These are phyloP conservation scores for Chytriomyces hyalinus DNA, from an alignment of 192 early-diverging fungal genomes.

Conservation along the genomic window DNA sequence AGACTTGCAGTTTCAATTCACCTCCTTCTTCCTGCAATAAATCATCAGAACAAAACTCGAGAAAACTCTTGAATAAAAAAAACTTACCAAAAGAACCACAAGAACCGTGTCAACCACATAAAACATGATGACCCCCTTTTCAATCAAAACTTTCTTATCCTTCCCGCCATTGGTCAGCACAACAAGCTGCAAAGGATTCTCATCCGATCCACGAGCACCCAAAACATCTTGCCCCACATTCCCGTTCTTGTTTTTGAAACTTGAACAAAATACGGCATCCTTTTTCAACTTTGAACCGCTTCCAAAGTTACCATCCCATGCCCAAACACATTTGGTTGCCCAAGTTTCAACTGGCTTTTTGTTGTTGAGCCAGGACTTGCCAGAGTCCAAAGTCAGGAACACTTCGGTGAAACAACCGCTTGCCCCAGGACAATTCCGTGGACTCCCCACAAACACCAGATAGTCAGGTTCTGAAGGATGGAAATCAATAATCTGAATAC, in stretches of 20 bases:
- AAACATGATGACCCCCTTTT: constrained; percentile 75
- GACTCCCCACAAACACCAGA: constrained; percentile 80
- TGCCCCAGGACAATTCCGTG: constrained; percentile 39
- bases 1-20: constrained; percentile 71
- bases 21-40: constrained; percentile 40
- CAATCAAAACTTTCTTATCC: constrained; percentile 57
- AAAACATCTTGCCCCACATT: constrained; percentile 63
- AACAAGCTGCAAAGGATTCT: constrained; percentile 75
- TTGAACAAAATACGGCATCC: constrained; percentile 77
- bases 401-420: constrained; percentile 72
- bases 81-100: constrained; percentile 71
- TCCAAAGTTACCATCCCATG: constrained; percentile 36
- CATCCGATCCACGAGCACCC: constrained; percentile 41
- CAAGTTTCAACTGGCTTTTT: constrained; percentile 73
- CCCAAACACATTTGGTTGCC: constrained; percentile 83
- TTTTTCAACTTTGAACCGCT: constrained; percentile 48
- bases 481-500: constrained; percentile 80
- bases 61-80: not conserved
- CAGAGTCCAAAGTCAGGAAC: constrained; percentile 74
- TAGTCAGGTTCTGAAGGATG: constrained; percentile 87
- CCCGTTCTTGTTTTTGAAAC: constrained; percentile 66
- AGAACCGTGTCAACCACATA: constrained; percentile 81
- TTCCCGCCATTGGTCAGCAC: constrained; percentile 64
- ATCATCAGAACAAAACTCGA: constrained; percentile 5
- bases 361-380: constrained; percentile 65